Evolutionary conservation across 2,329 filamentous ascomycete genomes (phyloP).

Genomic region (Pseudocercospora crystallina): DNA sequence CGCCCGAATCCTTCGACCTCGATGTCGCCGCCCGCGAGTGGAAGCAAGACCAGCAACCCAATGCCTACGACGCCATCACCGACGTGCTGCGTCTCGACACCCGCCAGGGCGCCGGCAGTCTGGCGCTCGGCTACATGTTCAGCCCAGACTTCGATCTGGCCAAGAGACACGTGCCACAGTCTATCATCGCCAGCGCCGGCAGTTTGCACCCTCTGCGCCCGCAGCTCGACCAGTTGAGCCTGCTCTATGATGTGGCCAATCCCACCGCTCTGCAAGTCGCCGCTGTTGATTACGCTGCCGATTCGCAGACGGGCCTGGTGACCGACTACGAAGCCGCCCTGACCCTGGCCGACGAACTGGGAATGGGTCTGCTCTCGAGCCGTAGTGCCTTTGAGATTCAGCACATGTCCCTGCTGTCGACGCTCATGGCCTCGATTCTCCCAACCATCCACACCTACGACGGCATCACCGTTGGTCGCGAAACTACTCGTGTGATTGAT

Average conservation of each 20-base stretch:
- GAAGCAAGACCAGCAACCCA: slow-evolving; percentile 67
- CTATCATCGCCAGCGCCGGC: slow-evolving; percentile 81
- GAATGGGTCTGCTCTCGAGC: slow-evolving; percentile 81
- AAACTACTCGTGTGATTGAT: slow-evolving; percentile 80
- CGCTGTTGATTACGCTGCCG: slow-evolving; percentile 75
- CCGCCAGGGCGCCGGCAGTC: slow-evolving; percentile 80
- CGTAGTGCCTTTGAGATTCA: slow-evolving; percentile 87
- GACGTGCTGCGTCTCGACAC: slow-evolving; percentile 80
- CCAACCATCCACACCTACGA: slow-evolving; percentile 80
- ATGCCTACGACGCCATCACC: slow-evolving; percentile 79
- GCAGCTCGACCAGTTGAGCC: slow-evolving; percentile 85
- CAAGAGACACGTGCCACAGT: slow-evolving; percentile 89
- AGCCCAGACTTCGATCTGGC: slow-evolving; percentile 91
- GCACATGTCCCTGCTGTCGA: slow-evolving; percentile 91
- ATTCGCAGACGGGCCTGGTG: slow-evolving; percentile 68
- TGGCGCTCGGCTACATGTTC: slow-evolving; percentile 96
- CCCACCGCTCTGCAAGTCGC: slow-evolving; percentile 91
- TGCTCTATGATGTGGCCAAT: slow-evolving; percentile 88
- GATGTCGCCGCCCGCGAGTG: slow-evolving; percentile 80
- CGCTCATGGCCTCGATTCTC: slow-evolving; percentile 71
- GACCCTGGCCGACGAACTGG: slow-evolving; percentile 82
- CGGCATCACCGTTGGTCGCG: slow-evolving; percentile 76
- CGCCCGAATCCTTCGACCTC: slow-evolving; percentile 87
- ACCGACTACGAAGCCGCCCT: slow-evolving; percentile 83
- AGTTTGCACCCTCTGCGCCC: slow-evolving; percentile 77